These are phyloP conservation scores for Chamaecyparis obtusa DNA, from an alignment of 75 land plant species.

Conservation along the genomic window DNA sequence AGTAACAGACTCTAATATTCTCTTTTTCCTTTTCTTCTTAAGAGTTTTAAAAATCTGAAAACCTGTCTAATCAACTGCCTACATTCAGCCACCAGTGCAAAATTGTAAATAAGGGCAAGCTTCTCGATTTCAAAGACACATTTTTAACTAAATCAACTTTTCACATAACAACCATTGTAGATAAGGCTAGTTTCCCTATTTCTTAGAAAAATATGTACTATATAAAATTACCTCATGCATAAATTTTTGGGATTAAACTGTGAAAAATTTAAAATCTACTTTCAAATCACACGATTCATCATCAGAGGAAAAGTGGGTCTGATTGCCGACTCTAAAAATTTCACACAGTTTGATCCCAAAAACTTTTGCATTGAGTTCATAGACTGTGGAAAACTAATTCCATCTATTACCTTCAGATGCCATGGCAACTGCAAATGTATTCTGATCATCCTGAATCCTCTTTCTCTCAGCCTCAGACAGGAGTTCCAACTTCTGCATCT, in stretches of 20 bases:
- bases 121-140: neutral
- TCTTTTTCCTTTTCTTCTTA: too few species aligned
- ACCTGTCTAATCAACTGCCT: neutral
- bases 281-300: too few species aligned
- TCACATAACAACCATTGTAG: neutral
- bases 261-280: too few species aligned
- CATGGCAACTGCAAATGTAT: constrained; percentile 5
- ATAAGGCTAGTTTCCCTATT: neutral
- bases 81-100: neutral
- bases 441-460: constrained; percentile 11
- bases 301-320: too few species aligned
- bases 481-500: constrained; percentile 10
- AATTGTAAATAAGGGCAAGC: neutral
- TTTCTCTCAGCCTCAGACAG: constrained; percentile 12
- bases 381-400: too few species aligned
- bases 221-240: too few species aligned
- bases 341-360: too few species aligned
- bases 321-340: too few species aligned
- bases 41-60: neutral
- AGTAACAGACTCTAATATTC: neutral
- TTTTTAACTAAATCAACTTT: neutral
- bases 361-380: too few species aligned
- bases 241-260: too few species aligned
- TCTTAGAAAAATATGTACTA: neutral
- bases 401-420: constrained; percentile 5